These are phyloP conservation scores for Sarcomyxa edulis DNA, from an alignment of 768 basidiomycete genomes.

Conservation along the genomic window DNA sequence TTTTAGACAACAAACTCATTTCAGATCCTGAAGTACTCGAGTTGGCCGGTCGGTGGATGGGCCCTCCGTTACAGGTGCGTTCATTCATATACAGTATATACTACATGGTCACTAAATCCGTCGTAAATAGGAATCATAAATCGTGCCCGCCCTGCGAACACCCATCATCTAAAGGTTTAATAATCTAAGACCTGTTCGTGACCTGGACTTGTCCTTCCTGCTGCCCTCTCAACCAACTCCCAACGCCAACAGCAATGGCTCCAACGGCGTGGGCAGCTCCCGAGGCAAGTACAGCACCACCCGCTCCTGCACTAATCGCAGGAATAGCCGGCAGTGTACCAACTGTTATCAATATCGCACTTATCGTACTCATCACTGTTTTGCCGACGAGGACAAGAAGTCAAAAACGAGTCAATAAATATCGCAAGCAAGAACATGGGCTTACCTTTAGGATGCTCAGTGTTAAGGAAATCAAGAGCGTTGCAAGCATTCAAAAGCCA, in stretches of 20 bases:
- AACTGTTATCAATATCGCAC: conserved; percentile 75
- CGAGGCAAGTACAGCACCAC: conserved; percentile 68
- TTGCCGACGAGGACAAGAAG: neutral
- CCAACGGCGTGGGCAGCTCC: conserved; percentile 75
- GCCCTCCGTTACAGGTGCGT: no score
- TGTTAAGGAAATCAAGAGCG: conserved; percentile 68
- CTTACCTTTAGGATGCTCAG: conserved; percentile 65
- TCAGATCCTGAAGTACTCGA: conserved; percentile 27
- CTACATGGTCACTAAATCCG: no score
- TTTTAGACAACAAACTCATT: conserved; percentile 35
- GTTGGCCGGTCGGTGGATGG: conserved; percentile 29
- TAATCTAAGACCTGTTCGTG: no score
- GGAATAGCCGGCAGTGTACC: conserved; percentile 73
- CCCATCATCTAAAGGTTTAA: no score
- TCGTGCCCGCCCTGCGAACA: conserved; percentile 1
- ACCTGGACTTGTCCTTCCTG: conserved; percentile 23
- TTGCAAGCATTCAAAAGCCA: conserved; percentile 77
- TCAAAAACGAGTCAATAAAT: neutral
- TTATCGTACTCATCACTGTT: conserved; percentile 64
- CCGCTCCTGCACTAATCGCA: conserved; percentile 60
- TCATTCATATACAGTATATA: no score
- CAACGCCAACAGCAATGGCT: conserved; percentile 72
- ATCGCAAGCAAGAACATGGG: conserved; percentile 2
- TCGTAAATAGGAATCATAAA: neutral
- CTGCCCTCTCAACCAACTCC: conserved; percentile 46